phyloP scores from a whole-genome alignment of 805 yeast species.

The Myxozyma kluyveri region DNA sequence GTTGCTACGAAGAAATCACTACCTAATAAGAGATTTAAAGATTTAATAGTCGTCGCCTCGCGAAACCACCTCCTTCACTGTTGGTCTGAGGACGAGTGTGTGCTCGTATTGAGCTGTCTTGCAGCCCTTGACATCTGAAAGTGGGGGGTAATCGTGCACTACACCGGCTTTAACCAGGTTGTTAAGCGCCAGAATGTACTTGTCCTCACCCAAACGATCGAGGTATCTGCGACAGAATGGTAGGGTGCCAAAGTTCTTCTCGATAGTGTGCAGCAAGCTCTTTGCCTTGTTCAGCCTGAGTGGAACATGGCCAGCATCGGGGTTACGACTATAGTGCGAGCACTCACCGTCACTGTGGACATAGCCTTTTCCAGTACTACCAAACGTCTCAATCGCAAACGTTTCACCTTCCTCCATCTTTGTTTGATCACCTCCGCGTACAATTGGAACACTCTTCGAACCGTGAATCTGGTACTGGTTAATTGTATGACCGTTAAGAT shows the following conservation, averaged over 20 bases:
- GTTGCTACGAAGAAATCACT: too few species aligned
- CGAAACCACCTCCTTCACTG: slow-evolving; percentile 88
- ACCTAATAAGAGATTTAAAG: not conserved
- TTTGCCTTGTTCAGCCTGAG: slow-evolving; percentile 66
- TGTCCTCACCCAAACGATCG: slow-evolving; percentile 88
- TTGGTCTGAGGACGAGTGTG: slow-evolving; percentile 79
- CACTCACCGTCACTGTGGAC: slow-evolving; percentile 86
- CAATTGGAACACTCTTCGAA: slow-evolving; percentile 95
- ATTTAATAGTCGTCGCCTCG: slow-evolving; percentile 85
- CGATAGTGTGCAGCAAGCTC: slow-evolving; percentile 64
- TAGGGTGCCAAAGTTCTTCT: slow-evolving; percentile 82
- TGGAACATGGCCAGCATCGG: slow-evolving; percentile 50
- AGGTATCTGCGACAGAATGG: slow-evolving; percentile 96
- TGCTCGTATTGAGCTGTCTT: slow-evolving; percentile 98
- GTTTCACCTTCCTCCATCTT: slow-evolving; percentile 99
- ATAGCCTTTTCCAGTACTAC: slow-evolving; percentile 92
- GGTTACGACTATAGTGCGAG: slow-evolving; percentile 80
- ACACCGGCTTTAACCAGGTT: slow-evolving; percentile 79
- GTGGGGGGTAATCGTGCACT: slow-evolving; percentile 93
- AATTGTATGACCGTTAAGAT: slow-evolving; percentile 92
- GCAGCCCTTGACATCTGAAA: slow-evolving; percentile 75
- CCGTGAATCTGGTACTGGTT: slow-evolving; percentile 82
- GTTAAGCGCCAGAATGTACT: slow-evolving; percentile 80
- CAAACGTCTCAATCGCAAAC: slow-evolving; percentile 97
- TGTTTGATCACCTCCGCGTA: slow-evolving; percentile 86